Conservation (phyloP, 257 asterid species). For the Solanum chiquidenum region DNA sequence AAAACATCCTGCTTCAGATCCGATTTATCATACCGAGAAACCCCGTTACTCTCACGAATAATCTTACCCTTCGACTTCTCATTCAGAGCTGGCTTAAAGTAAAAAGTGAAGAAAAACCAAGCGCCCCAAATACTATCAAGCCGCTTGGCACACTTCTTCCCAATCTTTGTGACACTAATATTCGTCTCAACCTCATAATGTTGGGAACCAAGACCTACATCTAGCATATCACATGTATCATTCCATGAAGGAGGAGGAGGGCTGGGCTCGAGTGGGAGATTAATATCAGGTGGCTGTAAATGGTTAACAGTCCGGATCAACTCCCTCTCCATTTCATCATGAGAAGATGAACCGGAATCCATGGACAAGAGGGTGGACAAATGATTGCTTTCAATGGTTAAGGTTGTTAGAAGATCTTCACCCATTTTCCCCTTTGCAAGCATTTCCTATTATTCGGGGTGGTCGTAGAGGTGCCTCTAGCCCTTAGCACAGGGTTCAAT, state of each 20-base stretch:
- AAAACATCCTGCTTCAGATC: constrained; percentile 37
- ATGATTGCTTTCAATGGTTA: constrained; percentile 36
- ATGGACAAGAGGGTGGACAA: constrained; percentile 36
- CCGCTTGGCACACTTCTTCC: constrained; percentile 37
- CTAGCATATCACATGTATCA: constrained; percentile 26
- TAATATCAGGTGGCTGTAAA: constrained; percentile 35
- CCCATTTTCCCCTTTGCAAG: constrained; percentile 32
- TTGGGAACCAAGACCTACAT: constrained; percentile 30
- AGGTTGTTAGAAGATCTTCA: constrained; percentile 31
- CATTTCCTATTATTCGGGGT: constrained; percentile 7
- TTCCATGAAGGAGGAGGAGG: constrained; percentile 31
- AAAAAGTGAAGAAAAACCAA: constrained; percentile 41
- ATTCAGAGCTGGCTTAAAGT: constrained; percentile 33
- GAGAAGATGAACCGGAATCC: constrained; percentile 33
- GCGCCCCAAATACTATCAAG: constrained; percentile 47
- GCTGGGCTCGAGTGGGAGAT: constrained; percentile 35
- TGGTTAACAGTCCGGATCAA: constrained; percentile 29
- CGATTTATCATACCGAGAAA: constrained; percentile 24
- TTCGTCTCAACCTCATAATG: constrained; percentile 27
- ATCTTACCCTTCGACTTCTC: constrained; percentile 27
- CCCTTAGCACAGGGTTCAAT: neutral
- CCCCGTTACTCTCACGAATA: constrained; percentile 17
- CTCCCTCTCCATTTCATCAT: constrained; percentile 33
- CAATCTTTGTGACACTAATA: constrained; percentile 20
- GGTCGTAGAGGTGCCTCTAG: neutral